phyloP scores from a whole-genome alignment of 345 rosid genomes.

The Boechera stricta region DNA sequence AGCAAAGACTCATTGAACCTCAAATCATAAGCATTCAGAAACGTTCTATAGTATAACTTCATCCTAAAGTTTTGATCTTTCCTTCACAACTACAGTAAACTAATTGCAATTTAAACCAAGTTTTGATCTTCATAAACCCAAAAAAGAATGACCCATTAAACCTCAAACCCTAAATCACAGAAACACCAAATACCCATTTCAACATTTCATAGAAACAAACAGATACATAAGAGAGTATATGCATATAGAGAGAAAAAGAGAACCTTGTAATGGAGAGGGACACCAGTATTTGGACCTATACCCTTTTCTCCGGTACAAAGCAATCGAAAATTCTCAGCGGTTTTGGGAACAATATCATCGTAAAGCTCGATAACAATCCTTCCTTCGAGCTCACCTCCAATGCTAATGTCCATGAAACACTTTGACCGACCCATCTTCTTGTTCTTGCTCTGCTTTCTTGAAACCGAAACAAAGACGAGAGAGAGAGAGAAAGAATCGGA shows the following conservation, averaged over 20 bases:
- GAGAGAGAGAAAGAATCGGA: not conserved
- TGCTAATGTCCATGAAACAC: conserved; percentile 85
- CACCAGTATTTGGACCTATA: conserved; percentile 73
- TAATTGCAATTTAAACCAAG: not conserved
- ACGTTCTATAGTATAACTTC: not conserved
- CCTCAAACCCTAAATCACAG: conserved; percentile 33
- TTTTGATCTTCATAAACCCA: not conserved
- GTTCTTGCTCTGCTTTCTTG: conserved; percentile 21
- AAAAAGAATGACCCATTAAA: not conserved
- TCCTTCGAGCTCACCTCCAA: conserved; percentile 93
- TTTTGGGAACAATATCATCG: conserved; percentile 83
- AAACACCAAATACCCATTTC: conserved; percentile 24
- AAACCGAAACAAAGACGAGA: conserved; percentile 16
- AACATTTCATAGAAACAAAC: conserved; percentile 1
- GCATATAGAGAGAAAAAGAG: not conserved
- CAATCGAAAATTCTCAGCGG: conserved; percentile 92
- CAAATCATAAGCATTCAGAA: not conserved
- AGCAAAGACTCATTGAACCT: not conserved
- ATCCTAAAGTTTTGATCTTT: conserved; percentile 1
- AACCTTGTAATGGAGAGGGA: conserved; percentile 92
- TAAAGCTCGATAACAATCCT: conserved; percentile 84
- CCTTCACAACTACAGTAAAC: conserved; percentile 9
- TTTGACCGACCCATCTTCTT: conserved; percentile 62
- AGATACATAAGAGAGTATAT: not conserved
- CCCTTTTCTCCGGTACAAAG: conserved; percentile 97